phyloP scores from a whole-genome alignment of 768 basidiomycete genomes.

The Mycena venus region DNA sequence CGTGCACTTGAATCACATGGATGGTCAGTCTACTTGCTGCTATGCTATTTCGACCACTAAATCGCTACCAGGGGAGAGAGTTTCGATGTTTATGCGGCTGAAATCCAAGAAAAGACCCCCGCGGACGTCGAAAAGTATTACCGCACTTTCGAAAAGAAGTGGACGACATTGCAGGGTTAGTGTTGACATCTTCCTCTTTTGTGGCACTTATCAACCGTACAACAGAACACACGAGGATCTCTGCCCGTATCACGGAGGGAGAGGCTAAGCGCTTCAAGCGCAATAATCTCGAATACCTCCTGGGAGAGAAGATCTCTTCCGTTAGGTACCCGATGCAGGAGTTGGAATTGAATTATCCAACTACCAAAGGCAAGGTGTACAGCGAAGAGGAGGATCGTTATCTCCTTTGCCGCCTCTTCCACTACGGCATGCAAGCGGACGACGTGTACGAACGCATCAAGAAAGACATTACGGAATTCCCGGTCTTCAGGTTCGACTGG shows the following conservation, averaged over 20 bases:
- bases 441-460: slow-evolving; percentile 97
- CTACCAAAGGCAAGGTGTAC: slow-evolving; percentile 97
- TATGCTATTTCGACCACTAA: background rate
- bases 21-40: slow-evolving; percentile 63
- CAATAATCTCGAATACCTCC: slow-evolving; percentile 82
- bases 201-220: background rate
- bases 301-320: slow-evolving; percentile 85
- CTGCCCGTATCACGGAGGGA: slow-evolving; percentile 88
- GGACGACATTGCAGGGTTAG: slow-evolving; percentile 85
- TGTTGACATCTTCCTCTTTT: background rate
- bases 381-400: slow-evolving; percentile 98
- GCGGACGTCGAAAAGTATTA: slow-evolving; percentile 87
- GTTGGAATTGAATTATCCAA: slow-evolving; percentile 94
- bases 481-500: slow-evolving; percentile 98
- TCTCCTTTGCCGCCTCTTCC: slow-evolving; percentile 87
- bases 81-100: slow-evolving; percentile 78
- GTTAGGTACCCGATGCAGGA: slow-evolving; percentile 96
- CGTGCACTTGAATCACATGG: slow-evolving; percentile 85
- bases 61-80: slow-evolving; percentile 67
- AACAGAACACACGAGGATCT: slow-evolving; percentile 83
- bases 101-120: slow-evolving; percentile 87
- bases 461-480: slow-evolving; percentile 96
- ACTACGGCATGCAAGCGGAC: slow-evolving; percentile 90
- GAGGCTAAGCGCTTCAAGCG: slow-evolving; percentile 92
- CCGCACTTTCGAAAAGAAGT: slow-evolving; percentile 88